phyloP scores from a whole-genome alignment of 2,329 filamentous ascomycete genomes.

The Aspergillus candidus region DNA sequence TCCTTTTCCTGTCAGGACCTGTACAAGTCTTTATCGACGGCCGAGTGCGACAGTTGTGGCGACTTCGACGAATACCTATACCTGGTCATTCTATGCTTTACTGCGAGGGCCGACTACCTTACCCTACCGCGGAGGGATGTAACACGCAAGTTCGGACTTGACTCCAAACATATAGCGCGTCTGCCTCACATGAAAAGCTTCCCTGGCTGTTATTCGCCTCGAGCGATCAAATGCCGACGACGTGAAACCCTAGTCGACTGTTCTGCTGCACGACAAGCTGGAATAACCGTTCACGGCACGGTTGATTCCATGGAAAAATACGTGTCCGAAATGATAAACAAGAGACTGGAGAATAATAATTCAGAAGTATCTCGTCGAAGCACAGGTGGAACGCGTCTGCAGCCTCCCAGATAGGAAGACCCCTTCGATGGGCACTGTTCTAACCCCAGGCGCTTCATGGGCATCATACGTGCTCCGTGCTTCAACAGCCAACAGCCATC shows the following conservation, averaged over 20 bases:
- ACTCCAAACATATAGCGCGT: constrained; percentile 1
- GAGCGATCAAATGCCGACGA: constrained; percentile 5
- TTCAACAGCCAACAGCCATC: constrained; percentile 1
- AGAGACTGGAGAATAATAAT: constrained; percentile 4
- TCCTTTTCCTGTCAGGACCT: constrained; percentile 26
- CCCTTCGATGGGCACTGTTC: constrained; percentile 8
- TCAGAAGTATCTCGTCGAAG: neutral
- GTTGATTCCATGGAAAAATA: constrained; percentile 5
- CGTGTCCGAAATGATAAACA: constrained; percentile 1
- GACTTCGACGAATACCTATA: constrained; percentile 27
- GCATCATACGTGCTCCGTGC: constrained; percentile 12
- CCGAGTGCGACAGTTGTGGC: constrained; percentile 31
- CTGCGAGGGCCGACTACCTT: constrained; percentile 23
- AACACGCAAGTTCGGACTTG: constrained; percentile 10
- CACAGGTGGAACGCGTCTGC: constrained; percentile 1
- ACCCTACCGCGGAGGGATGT: constrained; percentile 18
- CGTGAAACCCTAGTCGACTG: constrained; percentile 8
- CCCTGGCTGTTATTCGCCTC: constrained; percentile 10
- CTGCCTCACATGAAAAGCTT: constrained; percentile 11
- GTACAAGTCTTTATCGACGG: constrained; percentile 27
- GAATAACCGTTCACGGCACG: constrained; percentile 7
- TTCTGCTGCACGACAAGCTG: constrained; percentile 7
- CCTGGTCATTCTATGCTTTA: constrained; percentile 28
- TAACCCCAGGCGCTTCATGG: constrained; percentile 14
- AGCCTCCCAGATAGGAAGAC: constrained; percentile 8